Evolutionary conservation across 768 basidiomycete species (phyloP).

Genomic region (Mycena filopes): DNA sequence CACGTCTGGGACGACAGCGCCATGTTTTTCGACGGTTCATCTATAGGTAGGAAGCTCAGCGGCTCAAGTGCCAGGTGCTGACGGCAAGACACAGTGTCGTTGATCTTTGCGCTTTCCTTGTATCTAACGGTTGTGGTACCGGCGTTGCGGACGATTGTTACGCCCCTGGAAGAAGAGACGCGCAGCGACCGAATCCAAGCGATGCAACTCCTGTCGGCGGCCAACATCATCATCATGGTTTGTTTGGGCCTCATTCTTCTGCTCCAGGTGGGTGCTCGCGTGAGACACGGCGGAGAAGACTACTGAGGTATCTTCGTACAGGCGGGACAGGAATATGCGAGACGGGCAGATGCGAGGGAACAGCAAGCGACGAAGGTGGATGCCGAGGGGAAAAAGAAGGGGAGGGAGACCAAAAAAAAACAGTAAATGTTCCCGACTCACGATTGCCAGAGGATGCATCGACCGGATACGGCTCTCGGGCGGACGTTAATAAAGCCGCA

Average conservation of each 20-base stretch:
- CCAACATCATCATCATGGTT: slow-evolving; percentile 84
- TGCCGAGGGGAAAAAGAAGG: slow-evolving; percentile 42
- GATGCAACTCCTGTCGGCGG: slow-evolving; percentile 84
- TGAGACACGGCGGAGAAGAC: slow-evolving; percentile 2
- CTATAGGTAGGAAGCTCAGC: slow-evolving; percentile 69
- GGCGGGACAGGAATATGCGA: slow-evolving; percentile 89
- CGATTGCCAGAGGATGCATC: neutral
- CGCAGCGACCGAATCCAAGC: slow-evolving; percentile 78
- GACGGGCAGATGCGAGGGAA: slow-evolving; percentile 65
- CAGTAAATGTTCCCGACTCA: slow-evolving; percentile 38
- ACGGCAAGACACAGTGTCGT: slow-evolving; percentile 67
- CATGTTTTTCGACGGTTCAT: slow-evolving; percentile 93
- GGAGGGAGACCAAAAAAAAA: slow-evolving; percentile 49
- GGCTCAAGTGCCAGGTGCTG: slow-evolving; percentile 17
- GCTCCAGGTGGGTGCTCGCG: slow-evolving; percentile 69
- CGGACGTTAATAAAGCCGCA: neutral
- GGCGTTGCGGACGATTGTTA: slow-evolving; percentile 78
- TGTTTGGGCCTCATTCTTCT: slow-evolving; percentile 71
- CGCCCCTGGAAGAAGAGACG: slow-evolving; percentile 67
- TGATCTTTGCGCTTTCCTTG: slow-evolving; percentile 79
- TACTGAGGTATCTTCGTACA: slow-evolving; percentile 44
- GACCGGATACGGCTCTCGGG: slow-evolving; percentile 16
- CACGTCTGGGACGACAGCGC: slow-evolving; percentile 93
- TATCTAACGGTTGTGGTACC: slow-evolving; percentile 89
- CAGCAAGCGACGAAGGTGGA: slow-evolving; percentile 45